These are phyloP conservation scores for Peronospora tabacina DNA, from an alignment of 352 stramenopile genomes.

Conservation along the genomic window DNA sequence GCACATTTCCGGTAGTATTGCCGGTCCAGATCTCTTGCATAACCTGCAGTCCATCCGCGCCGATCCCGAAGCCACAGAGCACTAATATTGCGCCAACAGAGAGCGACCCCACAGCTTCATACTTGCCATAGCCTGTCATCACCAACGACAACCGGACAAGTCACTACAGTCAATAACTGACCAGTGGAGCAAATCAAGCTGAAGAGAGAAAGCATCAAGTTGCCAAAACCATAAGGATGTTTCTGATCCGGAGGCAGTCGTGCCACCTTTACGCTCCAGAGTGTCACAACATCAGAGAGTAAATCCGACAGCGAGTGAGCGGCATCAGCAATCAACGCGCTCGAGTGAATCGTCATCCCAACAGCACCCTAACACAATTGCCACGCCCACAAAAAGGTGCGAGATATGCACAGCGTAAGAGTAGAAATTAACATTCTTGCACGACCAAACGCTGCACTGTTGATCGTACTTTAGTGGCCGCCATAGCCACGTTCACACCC, in stretches of 20 bases:
- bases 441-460: conserved; percentile 1
- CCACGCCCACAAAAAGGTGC: background rate
- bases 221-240: conserved; percentile 70
- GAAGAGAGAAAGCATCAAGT: background rate
- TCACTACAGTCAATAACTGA: background rate
- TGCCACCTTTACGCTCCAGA: conserved; percentile 89
- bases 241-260: conserved; percentile 91
- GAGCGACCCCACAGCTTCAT: conserved; percentile 82
- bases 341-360: conserved; percentile 76
- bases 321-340: conserved; percentile 92
- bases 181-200: background rate
- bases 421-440: conserved; percentile 7
- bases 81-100: conserved; percentile 82
- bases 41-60: conserved; percentile 58
- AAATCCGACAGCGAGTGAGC: conserved; percentile 94
- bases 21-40: conserved; percentile 62
- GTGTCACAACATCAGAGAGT: conserved; percentile 93
- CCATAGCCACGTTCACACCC: conserved; percentile 90
- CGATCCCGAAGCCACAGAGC: conserved; percentile 59
- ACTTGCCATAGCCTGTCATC: conserved; percentile 76
- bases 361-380: conserved; percentile 46
- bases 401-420: background rate
- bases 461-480: conserved; percentile 67
- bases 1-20: conserved; percentile 17
- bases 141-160: background rate